A percentile compares a stretch with the other conserved stretches of the same genome.
These are phyloP conservation scores for Macrocybe gigantea DNA, from an alignment of 768 basidiomycete genomes.

Conservation along the genomic window DNA sequence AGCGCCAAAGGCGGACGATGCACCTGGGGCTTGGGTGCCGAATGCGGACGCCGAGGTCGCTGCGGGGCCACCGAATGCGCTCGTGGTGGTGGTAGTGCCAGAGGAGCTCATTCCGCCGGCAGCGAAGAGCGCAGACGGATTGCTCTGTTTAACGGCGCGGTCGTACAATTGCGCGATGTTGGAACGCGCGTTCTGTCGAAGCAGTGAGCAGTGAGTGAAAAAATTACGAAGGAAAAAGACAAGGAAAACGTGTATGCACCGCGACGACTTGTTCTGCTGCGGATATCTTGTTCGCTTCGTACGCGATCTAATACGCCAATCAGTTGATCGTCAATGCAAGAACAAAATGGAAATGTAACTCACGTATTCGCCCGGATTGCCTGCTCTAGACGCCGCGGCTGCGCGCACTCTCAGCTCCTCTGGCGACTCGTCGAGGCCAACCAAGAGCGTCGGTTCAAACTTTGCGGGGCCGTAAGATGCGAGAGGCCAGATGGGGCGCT, in stretches of 20 bases:
- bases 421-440: constrained; percentile 63
- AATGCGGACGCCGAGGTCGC: constrained; percentile 27
- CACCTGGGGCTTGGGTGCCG: constrained; percentile 9
- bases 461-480: constrained; percentile 78
- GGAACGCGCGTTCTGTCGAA: constrained; percentile 35
- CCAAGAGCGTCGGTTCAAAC: constrained; percentile 58
- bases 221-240: background rate
- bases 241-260: constrained; percentile 15
- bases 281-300: constrained; percentile 50
- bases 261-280: constrained; percentile 44
- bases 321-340: background rate
- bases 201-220: background rate
- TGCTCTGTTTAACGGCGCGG: constrained; percentile 42
- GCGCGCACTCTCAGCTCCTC: constrained; percentile 78
- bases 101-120: constrained; percentile 16
- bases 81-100: constrained; percentile 18
- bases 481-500: constrained; percentile 76
- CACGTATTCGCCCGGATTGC: constrained; percentile 65
- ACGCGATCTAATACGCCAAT: constrained; percentile 33
- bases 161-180: constrained; percentile 48
- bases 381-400: constrained; percentile 44
- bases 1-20: constrained; percentile 27
- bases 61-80: constrained; percentile 29
- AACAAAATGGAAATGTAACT: constrained; percentile 16
- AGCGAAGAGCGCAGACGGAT: constrained; percentile 12